Base-by-base conservation (phyloP, 2,329 filamentous ascomycete genomes). In the Pseudopithomyces maydicus region DNA sequence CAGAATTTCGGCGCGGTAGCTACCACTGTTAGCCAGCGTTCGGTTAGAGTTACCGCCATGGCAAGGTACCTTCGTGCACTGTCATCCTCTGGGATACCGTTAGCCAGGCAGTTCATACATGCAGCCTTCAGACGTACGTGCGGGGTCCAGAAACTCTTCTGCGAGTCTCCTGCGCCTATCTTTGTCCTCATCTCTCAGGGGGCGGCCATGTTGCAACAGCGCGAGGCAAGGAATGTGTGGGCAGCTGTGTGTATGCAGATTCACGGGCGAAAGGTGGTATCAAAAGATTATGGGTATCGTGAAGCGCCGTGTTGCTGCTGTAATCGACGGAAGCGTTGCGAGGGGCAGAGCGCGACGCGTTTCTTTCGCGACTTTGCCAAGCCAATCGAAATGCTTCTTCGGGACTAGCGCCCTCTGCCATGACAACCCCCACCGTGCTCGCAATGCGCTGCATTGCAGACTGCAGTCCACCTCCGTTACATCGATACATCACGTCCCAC, bases 1-100 rank as follows among this genome's bases (percentile, higher is more conserved):
- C 61, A 96, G 87, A 71, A 98, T 96, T 71, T 96, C 92, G 60
- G 92, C 88, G 72, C 92, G 87, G 79, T 97, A 97, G 77, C 91
- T 96, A 70, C 84, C 81, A 70, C 81, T 11, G 54, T 68, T 55
- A 66, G 62, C 58, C 55, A 50, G 38, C 26, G 54, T 39, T 12
- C 7, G 14, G 50, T 38, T 41, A n/a, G 58, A 71, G 53, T 68
- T 17, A 33, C 26, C 17, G n/a, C 11, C 29, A 22, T 39, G 19
- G 26, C 17, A 17, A 15, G 5, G 19, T 73, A 84, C 81, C 81
- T 84, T 71, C 84, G 81, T 57, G 82, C 82, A 59, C 82, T 77
- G 22, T 81, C 80, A 77, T 88, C 85, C 65, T 78, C 85, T 87
- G 57, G 22, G 42, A 22, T 39, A 38, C 44, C 39, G 59, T 78